phyloP scores from a whole-genome alignment of 805 yeast species.

The Pichia kluyveri region DNA sequence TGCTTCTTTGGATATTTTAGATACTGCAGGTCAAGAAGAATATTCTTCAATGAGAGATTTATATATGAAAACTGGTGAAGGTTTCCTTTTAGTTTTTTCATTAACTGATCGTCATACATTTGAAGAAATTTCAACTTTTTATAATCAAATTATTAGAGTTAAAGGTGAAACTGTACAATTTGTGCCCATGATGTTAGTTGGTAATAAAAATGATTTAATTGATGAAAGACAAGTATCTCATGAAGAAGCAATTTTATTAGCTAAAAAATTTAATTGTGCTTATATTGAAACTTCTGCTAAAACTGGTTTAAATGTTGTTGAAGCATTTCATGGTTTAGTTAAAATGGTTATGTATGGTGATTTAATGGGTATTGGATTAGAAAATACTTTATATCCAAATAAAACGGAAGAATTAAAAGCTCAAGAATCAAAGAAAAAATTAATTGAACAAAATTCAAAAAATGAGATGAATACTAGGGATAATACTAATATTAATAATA shows the following conservation, averaged over 20 bases:
- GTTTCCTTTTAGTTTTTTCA: slow-evolving; percentile 81
- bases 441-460: neutral
- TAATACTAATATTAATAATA: neutral
- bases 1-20: slow-evolving; percentile 77
- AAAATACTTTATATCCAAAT: slow-evolving; percentile 21
- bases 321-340: slow-evolving; percentile 28
- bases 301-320: slow-evolving; percentile 68
- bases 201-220: slow-evolving; percentile 62
- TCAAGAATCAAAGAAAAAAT: slow-evolving; percentile 3
- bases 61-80: slow-evolving; percentile 95
- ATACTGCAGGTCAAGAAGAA: slow-evolving; percentile 98
- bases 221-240: slow-evolving; percentile 56
- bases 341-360: slow-evolving; percentile 24
- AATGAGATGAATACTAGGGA: neutral
- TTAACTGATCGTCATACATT: slow-evolving; percentile 80
- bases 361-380: slow-evolving; percentile 18
- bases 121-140: slow-evolving; percentile 74
- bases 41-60: slow-evolving; percentile 90
- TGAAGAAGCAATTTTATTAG: slow-evolving; percentile 53
- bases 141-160: slow-evolving; percentile 35
- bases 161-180: slow-evolving; percentile 42
- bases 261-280: slow-evolving; percentile 56
- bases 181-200: slow-evolving; percentile 73
- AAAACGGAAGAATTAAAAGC: slow-evolving; percentile 16
- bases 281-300: slow-evolving; percentile 93